These are phyloP conservation scores for Cyberlindnera americana DNA, from an alignment of 805 yeast species.

Conservation along the genomic window DNA sequence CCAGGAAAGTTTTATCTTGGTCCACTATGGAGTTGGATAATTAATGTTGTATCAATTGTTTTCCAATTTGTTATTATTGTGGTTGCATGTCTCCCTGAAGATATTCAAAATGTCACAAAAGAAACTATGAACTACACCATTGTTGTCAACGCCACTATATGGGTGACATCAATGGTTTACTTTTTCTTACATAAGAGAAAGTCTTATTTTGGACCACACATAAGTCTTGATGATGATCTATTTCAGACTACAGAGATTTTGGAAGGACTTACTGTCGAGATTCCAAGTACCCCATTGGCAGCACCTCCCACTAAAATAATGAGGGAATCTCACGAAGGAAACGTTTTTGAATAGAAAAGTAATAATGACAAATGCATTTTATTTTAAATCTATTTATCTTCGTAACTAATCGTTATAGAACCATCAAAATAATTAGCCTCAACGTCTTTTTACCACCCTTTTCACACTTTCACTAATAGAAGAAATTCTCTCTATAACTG, in stretches of 20 bases:
- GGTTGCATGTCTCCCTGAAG: slow-evolving; percentile 57
- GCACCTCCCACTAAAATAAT: slow-evolving; percentile 6
- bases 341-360: slow-evolving; percentile 1
- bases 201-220: slow-evolving; percentile 54
- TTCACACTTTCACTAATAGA: not conserved
- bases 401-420: not conserved
- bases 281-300: not conserved
- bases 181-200: slow-evolving; percentile 50
- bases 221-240: slow-evolving; percentile 28
- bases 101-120: slow-evolving; percentile 31
- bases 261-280: slow-evolving; percentile 9
- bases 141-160: slow-evolving; percentile 59
- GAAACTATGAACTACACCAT: slow-evolving; percentile 68
- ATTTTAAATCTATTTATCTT: no score
- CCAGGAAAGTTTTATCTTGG: slow-evolving; percentile 74
- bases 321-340: not conserved
- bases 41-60: slow-evolving; percentile 44
- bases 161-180: slow-evolving; percentile 52
- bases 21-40: slow-evolving; percentile 37
- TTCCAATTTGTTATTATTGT: slow-evolving; percentile 53
- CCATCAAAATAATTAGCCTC: not conserved
- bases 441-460: not conserved
- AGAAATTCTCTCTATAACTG: not conserved
- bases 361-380: not conserved
- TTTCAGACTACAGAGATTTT: slow-evolving; percentile 19